Evolutionary conservation across 805 yeast genomes (phyloP), one percentile per base, ranked within the genome.

Genomic region (Kodamaea kaohsiungensis): DNA sequence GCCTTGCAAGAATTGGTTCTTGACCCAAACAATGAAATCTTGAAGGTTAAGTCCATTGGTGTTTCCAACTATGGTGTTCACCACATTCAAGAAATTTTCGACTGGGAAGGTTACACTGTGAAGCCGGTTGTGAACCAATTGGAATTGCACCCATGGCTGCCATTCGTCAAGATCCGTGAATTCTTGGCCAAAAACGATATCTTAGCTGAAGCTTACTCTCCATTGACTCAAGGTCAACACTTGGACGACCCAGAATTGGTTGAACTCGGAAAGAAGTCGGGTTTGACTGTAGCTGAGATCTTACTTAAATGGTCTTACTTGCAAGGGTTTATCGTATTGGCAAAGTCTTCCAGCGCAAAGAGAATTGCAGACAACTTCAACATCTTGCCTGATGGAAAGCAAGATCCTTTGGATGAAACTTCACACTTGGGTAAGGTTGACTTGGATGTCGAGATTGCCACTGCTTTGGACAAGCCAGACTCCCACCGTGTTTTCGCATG

Each of bases 101-200:
- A 65, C 2, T 84, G 89, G 87, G 78, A 78, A 2, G 62, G 66
- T 1, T 49, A 59, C 2, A 54, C 60, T 53, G 67, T 75, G 25
- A 63, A 65, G 51, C 73, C 96, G 0, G 89, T 86, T 0, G 86
- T 88, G 43, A 87, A 90, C 67, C 96, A 91, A 67, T 82, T 90
- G 63, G 96, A 89, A 68, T 78, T 89, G 50, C 89, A 90, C 56
- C 96, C 95, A 17, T 89, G 95, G 92, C 75, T 87, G 62, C 89
- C 87, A 72, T 76, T 88, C 61, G 71, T 77, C 52, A 84, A 85
- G 50, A 75, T 90, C 54, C 83, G 87, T 18, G 80, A 84, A 52
- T 87, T 73, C 69, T 84, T 88, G 65, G 73, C 76, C 33, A 64
- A 75, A 13, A 69, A 85, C 54, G 83, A 77, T 46, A 80, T 91